Evolutionary conservation across 2,329 filamentous ascomycete genomes (phyloP).

Genomic region (Alternaria sp.): DNA sequence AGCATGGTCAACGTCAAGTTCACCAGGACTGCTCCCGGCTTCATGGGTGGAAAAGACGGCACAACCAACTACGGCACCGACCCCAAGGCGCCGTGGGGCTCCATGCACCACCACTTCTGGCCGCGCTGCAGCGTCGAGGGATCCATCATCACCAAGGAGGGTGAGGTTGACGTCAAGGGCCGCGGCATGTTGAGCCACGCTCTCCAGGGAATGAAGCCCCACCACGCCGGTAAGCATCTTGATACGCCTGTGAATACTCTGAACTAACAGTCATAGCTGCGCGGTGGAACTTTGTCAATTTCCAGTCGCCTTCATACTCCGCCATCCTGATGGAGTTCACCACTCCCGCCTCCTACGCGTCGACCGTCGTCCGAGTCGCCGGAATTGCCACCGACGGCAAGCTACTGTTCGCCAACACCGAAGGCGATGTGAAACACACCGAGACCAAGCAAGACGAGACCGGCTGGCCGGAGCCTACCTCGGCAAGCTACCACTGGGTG

Average conservation of each 20-base stretch:
- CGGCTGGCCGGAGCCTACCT: slow-evolving; percentile 86
- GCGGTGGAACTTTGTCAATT: slow-evolving; percentile 91
- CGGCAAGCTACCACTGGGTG: slow-evolving; percentile 77
- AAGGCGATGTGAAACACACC: slow-evolving; percentile 72
- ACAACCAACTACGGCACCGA: slow-evolving; percentile 88
- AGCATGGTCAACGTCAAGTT: slow-evolving; percentile 87
- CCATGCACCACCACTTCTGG: slow-evolving; percentile 94
- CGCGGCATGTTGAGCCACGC: slow-evolving; percentile 81
- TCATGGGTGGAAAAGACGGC: slow-evolving; percentile 83
- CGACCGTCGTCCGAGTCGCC: slow-evolving; percentile 81
- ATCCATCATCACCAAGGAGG: slow-evolving; percentile 81
- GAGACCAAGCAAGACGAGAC: slow-evolving; percentile 77
- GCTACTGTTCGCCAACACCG: slow-evolving; percentile 74
- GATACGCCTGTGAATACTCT: neutral
- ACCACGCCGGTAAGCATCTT: slow-evolving; percentile 74
- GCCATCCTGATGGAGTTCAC: slow-evolving; percentile 95
- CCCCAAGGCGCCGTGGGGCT: slow-evolving; percentile 83
- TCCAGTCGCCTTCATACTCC: slow-evolving; percentile 85
- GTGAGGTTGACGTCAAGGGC: slow-evolving; percentile 82
- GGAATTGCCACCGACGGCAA: slow-evolving; percentile 81
- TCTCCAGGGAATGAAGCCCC: slow-evolving; percentile 98
- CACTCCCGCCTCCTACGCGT: slow-evolving; percentile 90
- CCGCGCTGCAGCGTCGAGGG: slow-evolving; percentile 83
- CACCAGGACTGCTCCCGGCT: slow-evolving; percentile 77
- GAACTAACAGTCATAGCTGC: slow-evolving; percentile 60